phyloP scores from a whole-genome alignment of 768 basidiomycete genomes.

The Naganishia antarctica region DNA sequence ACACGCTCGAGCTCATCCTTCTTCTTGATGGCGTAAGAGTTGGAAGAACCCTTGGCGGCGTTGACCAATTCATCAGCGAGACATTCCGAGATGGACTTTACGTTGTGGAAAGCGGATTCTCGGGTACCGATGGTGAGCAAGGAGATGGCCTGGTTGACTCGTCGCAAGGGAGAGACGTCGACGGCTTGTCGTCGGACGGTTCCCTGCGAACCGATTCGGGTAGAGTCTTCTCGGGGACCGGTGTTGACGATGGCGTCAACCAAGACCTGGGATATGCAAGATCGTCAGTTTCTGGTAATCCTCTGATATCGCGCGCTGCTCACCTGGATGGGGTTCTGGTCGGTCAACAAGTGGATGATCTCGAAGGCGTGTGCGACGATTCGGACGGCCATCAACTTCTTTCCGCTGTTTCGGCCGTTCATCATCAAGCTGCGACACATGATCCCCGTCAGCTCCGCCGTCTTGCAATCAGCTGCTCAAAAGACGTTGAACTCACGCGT shows the following conservation, averaged over 20 bases:
- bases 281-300: neutral
- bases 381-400: conserved; percentile 97
- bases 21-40: conserved; percentile 85
- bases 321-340: conserved; percentile 99
- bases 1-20: conserved; percentile 99
- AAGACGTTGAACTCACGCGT: conserved; percentile 63
- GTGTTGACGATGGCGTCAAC: conserved; percentile 99
- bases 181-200: conserved; percentile 99
- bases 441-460: conserved; percentile 3
- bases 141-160: conserved; percentile 95
- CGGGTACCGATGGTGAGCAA: conserved; percentile 95
- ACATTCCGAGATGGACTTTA: conserved; percentile 98
- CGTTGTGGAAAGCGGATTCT: conserved; percentile 99
- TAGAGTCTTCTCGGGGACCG: conserved; percentile 98
- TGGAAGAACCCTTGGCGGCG: conserved; percentile 98
- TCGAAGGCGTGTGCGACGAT: conserved; percentile 99
- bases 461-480: neutral
- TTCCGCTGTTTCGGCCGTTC: conserved; percentile 99
- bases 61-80: conserved; percentile 99
- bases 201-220: conserved; percentile 98
- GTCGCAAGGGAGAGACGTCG: conserved; percentile 94
- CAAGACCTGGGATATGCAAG: conserved; percentile 59
- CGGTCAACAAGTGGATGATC: conserved; percentile 98
- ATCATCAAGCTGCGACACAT: conserved; percentile 77
- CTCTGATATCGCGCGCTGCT: neutral